Base-by-base conservation (phyloP, 1,284 basidiomycete species). In the Hymenochaete sp. region DNA sequence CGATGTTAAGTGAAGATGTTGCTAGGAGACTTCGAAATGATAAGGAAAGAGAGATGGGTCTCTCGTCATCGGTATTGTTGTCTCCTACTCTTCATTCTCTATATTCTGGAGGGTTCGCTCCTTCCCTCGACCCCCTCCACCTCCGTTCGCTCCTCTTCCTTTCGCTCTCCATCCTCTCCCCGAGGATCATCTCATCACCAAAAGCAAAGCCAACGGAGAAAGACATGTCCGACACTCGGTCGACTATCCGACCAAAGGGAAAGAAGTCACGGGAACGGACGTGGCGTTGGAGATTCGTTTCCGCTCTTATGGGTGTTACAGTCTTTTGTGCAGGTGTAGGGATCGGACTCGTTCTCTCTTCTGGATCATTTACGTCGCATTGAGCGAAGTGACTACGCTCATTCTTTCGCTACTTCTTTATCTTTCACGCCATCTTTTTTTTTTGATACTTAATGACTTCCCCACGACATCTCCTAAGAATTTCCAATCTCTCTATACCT, bases 1-100 rank as follows among this genome's bases (percentile, higher is more conserved):
- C 60, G 16, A 63, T 62, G 38, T 62, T 82, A 13, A 80, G 78
- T 9, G 64, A 67, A 32, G 76, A 81, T 47, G 76, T 79, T 27
- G 72, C 76, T 4, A 59, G 62, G 33, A 62, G 71, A 11, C 47
- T 67, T 47, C 16, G 33, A 18, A 26, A 35, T 5, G 22, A 27
- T 4, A 27, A 31, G 28, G 28, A 27, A 7, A 16, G 14, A 22
- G n/a, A 8, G 28, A 38, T 16, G 33, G 29, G 29, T 21, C 51
- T 35, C 48, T 32, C 53, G 11, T 38, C 39, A 10, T 44, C 48
- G n/a, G 8, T 38, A 29, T 40, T 16, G 13, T 26, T 52, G 4
- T 19, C 18, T 24, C 24, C 11, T 25, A 16, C 38, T 6, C 36
- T 51, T 18, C 22, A 14, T 42, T 29, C 38, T 13, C 38, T 18